Percentiles rank a stretch among this genome's conserved stretches.
Evolutionary conservation across 345 rosid genomes (phyloP).

Genomic region (Isatis tinctoria): DNA sequence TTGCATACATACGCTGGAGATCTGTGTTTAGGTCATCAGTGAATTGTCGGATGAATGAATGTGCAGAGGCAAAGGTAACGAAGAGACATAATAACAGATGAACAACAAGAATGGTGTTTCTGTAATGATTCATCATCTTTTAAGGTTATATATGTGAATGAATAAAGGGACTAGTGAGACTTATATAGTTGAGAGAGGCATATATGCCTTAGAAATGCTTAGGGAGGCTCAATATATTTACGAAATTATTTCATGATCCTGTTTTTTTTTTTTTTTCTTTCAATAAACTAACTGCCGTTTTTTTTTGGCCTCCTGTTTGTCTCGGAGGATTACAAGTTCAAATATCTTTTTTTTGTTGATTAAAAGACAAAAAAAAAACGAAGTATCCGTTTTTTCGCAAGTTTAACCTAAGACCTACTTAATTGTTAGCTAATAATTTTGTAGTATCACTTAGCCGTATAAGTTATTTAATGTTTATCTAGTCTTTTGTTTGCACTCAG

Average conservation of each 20-base stretch:
- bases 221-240: not conserved
- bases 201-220: no score
- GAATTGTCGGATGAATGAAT: conserved; percentile 10
- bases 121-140: not conserved
- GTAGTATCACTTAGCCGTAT: no score
- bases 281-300: no score
- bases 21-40: conserved; percentile 8
- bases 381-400: no score
- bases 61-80: not conserved
- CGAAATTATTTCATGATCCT: not conserved
- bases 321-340: no score
- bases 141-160: not conserved
- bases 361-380: no score
- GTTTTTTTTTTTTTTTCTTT: no score
- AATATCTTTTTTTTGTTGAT: no score
- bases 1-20: not conserved
- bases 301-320: no score
- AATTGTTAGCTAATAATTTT: no score
- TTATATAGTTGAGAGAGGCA: not conserved
- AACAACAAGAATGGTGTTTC: not conserved
- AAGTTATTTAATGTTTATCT: not conserved
- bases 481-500: no score
- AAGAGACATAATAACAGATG: conserved; percentile 11
- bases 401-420: no score
- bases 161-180: not conserved